Percentiles rank a stretch among this genome's conserved stretches.
Conservation (phyloP, 2,329 filamentous ascomycete species). For the Colletotrichum sp. region DNA sequence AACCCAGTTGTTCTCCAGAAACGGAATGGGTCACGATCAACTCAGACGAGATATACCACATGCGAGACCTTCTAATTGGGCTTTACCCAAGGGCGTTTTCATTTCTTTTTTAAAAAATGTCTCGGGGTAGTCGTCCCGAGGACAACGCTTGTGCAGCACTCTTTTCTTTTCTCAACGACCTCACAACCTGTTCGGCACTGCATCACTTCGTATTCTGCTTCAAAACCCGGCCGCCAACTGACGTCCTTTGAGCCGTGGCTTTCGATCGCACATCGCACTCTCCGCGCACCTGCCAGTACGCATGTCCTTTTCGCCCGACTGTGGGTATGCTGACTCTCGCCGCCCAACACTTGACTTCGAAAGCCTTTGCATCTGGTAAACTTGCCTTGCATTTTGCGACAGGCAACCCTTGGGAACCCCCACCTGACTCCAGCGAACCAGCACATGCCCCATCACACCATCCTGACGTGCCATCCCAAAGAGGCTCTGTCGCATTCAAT, state of each 20-base stretch:
- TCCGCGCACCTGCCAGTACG: background rate
- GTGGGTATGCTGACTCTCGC: background rate
- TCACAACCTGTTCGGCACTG: background rate
- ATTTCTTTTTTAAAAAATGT: background rate
- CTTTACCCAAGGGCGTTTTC: background rate
- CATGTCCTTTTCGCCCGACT: background rate
- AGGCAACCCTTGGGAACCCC: background rate
- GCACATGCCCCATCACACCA: background rate
- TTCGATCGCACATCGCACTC: background rate
- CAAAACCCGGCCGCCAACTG: background rate
- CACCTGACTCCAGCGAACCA: background rate
- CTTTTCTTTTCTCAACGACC: background rate
- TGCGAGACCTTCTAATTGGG: background rate
- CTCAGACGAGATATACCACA: background rate
- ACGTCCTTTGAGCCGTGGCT: background rate
- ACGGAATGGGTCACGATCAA: background rate
- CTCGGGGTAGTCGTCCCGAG: background rate
- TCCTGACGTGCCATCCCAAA: background rate
- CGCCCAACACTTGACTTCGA: background rate
- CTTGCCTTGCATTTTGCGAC: background rate
- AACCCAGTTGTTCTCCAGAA: background rate
- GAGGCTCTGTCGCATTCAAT: conserved; percentile 13
- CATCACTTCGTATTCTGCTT: background rate
- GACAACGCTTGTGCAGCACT: background rate
- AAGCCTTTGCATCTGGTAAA: background rate